Evolutionary conservation across 306 rosid species (phyloP).

Genomic region (Gillenia trifoliata): DNA sequence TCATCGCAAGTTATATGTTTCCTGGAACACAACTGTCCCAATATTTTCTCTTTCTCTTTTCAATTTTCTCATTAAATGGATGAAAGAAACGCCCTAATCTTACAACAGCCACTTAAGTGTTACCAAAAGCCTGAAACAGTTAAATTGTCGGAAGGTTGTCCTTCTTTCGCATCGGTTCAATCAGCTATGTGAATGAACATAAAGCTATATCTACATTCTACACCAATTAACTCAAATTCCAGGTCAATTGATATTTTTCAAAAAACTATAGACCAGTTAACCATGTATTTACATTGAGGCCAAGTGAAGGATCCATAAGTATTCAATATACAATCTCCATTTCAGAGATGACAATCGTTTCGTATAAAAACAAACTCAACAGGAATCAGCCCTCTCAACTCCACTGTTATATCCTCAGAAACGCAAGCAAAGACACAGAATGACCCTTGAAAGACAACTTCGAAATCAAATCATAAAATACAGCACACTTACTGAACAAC

Average conservation of each 20-base stretch:
- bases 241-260: background rate
- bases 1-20: background rate
- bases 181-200: background rate
- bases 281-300: background rate
- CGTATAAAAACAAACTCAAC: background rate
- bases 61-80: background rate
- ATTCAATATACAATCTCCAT: background rate
- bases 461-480: background rate
- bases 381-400: background rate
- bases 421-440: background rate
- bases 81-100: background rate
- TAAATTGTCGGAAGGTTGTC: background rate
- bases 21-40: background rate
- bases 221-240: background rate
- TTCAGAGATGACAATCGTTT: no score
- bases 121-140: background rate
- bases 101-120: background rate
- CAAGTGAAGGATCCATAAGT: background rate
- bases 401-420: background rate
- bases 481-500: background rate
- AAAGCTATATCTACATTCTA: background rate
- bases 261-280: background rate
- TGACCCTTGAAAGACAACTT: background rate
- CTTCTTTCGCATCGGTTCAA: background rate
- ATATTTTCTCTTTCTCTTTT: background rate